phyloP scores from a whole-genome alignment of 2,329 filamentous ascomycete genomes.

The Myriosclerotinia scirpicola region DNA sequence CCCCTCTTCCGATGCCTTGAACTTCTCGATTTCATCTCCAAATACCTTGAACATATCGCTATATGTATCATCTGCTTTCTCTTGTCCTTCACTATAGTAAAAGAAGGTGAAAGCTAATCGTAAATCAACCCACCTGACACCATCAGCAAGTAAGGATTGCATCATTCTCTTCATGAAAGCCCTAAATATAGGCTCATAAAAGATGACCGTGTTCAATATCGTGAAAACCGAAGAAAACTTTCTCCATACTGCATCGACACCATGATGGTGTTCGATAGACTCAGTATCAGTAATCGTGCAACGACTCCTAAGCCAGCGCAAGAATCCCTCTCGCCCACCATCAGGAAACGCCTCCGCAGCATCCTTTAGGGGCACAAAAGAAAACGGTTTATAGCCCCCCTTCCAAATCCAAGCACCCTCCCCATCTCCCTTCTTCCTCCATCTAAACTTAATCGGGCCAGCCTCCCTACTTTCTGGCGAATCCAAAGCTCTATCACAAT shows the following conservation, averaged over 20 bases:
- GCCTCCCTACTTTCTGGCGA: slow-evolving; percentile 54
- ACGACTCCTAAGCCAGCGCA: slow-evolving; percentile 72
- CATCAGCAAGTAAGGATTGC: slow-evolving; percentile 71
- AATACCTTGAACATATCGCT: slow-evolving; percentile 69
- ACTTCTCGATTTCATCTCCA: slow-evolving; percentile 74
- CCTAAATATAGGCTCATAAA: slow-evolving; percentile 88
- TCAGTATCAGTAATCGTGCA: slow-evolving; percentile 72
- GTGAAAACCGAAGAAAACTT: slow-evolving; percentile 77
- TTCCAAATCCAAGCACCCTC: slow-evolving; percentile 60
- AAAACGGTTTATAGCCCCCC: slow-evolving; percentile 55
- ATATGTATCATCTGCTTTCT: slow-evolving; percentile 66
- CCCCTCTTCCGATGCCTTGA: slow-evolving; percentile 70
- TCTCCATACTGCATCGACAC: slow-evolving; percentile 79
- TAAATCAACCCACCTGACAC: slow-evolving; percentile 81
- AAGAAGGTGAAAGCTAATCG: slow-evolving; percentile 71
- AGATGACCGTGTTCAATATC: slow-evolving; percentile 71
- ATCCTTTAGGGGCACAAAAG: slow-evolving; percentile 44
- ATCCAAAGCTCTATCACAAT: slow-evolving; percentile 55
- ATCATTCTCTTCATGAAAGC: slow-evolving; percentile 72
- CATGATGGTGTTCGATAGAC: slow-evolving; percentile 76
- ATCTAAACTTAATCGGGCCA: slow-evolving; percentile 62
- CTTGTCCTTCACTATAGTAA: slow-evolving; percentile 64
- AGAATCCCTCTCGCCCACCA: slow-evolving; percentile 69
- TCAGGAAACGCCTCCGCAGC: slow-evolving; percentile 75
- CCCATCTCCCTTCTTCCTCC: slow-evolving; percentile 47